These are phyloP conservation scores for Hydnum rufescens DNA, from an alignment of 768 basidiomycete genomes.

Conservation along the genomic window DNA sequence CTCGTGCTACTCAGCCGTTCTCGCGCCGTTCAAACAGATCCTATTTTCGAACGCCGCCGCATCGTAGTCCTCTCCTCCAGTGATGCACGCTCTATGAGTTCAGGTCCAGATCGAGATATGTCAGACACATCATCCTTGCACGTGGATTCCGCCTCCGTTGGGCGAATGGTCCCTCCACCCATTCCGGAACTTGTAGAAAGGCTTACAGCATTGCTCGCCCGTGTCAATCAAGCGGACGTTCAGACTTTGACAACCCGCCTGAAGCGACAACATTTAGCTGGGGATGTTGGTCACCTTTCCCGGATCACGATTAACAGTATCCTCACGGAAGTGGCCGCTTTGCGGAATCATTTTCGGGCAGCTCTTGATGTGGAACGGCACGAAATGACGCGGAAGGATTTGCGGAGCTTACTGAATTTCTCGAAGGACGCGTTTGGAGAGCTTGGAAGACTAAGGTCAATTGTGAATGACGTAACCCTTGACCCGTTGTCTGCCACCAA, in stretches of 20 bases:
- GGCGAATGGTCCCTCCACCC: slow-evolving; percentile 11
- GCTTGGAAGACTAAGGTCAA: slow-evolving; percentile 58
- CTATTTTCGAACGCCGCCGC: not conserved
- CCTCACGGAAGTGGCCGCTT: slow-evolving; percentile 40
- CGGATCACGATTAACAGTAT: slow-evolving; percentile 60
- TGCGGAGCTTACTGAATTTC: slow-evolving; percentile 62
- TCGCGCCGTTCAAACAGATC: slow-evolving; percentile 51
- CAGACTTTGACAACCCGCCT: slow-evolving; percentile 73
- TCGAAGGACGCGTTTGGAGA: slow-evolving; percentile 72
- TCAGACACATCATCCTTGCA: no score
- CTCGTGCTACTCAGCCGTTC: slow-evolving; percentile 38
- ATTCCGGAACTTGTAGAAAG: slow-evolving; percentile 24
- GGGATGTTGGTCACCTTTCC: slow-evolving; percentile 75
- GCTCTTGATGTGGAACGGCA: slow-evolving; percentile 17
- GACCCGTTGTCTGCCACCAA: slow-evolving; percentile 60
- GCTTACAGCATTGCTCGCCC: slow-evolving; percentile 38
- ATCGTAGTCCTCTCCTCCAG: not conserved
- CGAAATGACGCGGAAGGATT: slow-evolving; percentile 49
- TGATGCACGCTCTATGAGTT: no score
- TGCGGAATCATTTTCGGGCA: slow-evolving; percentile 55
- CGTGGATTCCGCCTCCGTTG: no score
- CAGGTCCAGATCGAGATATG: no score
- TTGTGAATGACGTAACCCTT: slow-evolving; percentile 76
- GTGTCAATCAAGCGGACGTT: slow-evolving; percentile 58
- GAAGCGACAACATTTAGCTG: slow-evolving; percentile 76